Evolutionary conservation across 345 rosid species (phyloP), one percentile per base, ranked within the genome.

Genomic region (Erodium maritimum): DNA sequence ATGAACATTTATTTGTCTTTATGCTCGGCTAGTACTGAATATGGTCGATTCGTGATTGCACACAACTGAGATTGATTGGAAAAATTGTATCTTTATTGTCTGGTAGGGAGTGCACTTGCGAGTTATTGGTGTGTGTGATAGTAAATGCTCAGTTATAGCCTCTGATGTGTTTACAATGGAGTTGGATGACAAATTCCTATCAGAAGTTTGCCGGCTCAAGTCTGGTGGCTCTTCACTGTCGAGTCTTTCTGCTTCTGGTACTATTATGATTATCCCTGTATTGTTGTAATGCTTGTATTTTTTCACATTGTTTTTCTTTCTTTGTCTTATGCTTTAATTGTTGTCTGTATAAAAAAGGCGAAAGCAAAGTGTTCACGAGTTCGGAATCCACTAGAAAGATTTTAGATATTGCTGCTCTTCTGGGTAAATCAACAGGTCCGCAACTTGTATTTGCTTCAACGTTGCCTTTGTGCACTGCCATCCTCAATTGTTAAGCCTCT

Each of bases 71-170:
- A 59, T 17, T 59, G 21, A 21, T 46, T 18, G 14, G 12, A 10
- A 20, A 33, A 25, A 23, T 55, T 52, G 29, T 6, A 54, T 17
- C 33, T 64, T 18, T 29, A 11, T 1, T n/a, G 0, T 29, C 8
- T 29, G 37, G 56, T 73, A 89, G 96, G 96, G 94, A 62, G 80
- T 84, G 62, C 78, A 74, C 67, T 61, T 91, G 69, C 82, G 85
- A 24, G 91, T 91, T 45, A 59, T 91, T 50, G 98, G 96, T 48
- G 89, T 84, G n/a, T 69, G 80, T 46, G 98, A 86, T 58, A 86
- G 95, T 64, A 84, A 80, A 61, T 80, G 84, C 3, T 71, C 83
- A 64, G 69, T 86, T 61, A 61, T 68, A 67, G 59, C 82, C 9
- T 58, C 80, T 5, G 84, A 88, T 68, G 73, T 76, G 21, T 50